Evolutionary conservation across 352 stramenopile genomes (phyloP).

Genomic region (Phytophthora ramorum): DNA sequence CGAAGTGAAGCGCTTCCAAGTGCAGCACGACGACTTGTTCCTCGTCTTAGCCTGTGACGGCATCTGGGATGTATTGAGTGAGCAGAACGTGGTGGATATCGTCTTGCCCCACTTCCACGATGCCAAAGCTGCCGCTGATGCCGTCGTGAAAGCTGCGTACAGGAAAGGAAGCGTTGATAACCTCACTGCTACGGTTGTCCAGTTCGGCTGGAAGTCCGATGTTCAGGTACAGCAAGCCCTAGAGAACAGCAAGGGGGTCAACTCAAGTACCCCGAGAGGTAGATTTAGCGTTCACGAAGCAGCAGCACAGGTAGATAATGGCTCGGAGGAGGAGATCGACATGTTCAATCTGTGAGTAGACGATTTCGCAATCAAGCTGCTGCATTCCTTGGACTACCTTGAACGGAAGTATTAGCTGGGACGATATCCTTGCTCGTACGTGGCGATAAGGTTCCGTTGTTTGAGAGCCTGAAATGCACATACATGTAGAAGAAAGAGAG

Average conservation of each 20-base stretch:
- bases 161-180: slow-evolving; percentile 63
- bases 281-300: slow-evolving; percentile 5
- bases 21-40: slow-evolving; percentile 58
- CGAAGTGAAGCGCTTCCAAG: slow-evolving; percentile 44
- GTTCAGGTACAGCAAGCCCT: slow-evolving; percentile 23
- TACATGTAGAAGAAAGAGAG: neutral
- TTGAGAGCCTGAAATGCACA: slow-evolving; percentile 35
- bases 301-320: slow-evolving; percentile 12
- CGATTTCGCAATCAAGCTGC: neutral
- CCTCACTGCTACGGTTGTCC: slow-evolving; percentile 59
- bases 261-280: slow-evolving; percentile 6
- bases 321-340: slow-evolving; percentile 51
- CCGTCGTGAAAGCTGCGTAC: slow-evolving; percentile 67
- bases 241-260: slow-evolving; percentile 5
- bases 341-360: slow-evolving; percentile 56
- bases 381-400: neutral
- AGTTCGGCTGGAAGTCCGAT: slow-evolving; percentile 51
- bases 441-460: slow-evolving; percentile 40
- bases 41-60: slow-evolving; percentile 69
- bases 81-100: slow-evolving; percentile 63
- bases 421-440: slow-evolving; percentile 34
- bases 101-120: slow-evolving; percentile 47
- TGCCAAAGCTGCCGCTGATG: slow-evolving; percentile 49
- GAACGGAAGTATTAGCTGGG: slow-evolving; percentile 13
- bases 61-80: slow-evolving; percentile 69